Evolutionary conservation across 1,284 basidiomycete genomes (phyloP).

Genomic region (Irpex sp.): DNA sequence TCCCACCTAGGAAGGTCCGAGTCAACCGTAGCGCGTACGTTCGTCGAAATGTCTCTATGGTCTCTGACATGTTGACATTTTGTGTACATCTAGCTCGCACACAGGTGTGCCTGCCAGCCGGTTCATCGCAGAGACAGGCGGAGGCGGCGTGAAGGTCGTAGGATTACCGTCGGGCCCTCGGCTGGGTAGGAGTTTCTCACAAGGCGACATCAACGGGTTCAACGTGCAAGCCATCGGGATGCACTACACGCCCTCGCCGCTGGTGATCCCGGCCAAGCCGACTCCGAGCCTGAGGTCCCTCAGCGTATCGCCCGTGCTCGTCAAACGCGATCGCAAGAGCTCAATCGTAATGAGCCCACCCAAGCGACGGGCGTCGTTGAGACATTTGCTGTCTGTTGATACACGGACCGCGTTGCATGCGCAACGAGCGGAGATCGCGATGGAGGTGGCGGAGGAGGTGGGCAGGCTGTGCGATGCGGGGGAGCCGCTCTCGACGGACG

Average conservation of each 20-base stretch:
- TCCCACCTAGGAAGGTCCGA: not conserved
- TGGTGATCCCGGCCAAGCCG: not conserved
- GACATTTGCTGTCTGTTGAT: not conserved
- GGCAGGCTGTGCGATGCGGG: slow-evolving; percentile 10
- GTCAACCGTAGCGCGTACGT: not conserved
- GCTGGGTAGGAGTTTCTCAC: not conserved
- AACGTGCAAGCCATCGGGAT: not conserved
- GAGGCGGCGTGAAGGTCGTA: not conserved
- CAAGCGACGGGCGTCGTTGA: not conserved
- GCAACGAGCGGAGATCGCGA: slow-evolving; percentile 9
- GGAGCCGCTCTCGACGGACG: slow-evolving; percentile 12
- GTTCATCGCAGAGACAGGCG: not conserved
- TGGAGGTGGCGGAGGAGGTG: slow-evolving; percentile 15
- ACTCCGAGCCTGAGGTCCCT: not conserved
- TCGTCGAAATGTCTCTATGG: not conserved
- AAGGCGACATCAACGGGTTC: not conserved
- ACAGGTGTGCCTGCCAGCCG: not conserved
- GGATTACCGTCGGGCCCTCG: not conserved
- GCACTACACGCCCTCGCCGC: not conserved
- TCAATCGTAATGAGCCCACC: not conserved
- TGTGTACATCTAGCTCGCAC: not conserved
- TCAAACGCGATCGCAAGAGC: not conserved
- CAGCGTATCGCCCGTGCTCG: not conserved
- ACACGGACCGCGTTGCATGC: not conserved
- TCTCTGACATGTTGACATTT: not conserved